Evolutionary conservation across 2,329 filamentous ascomycete species (phyloP).

Genomic region (Aureobasidium leucospermi): DNA sequence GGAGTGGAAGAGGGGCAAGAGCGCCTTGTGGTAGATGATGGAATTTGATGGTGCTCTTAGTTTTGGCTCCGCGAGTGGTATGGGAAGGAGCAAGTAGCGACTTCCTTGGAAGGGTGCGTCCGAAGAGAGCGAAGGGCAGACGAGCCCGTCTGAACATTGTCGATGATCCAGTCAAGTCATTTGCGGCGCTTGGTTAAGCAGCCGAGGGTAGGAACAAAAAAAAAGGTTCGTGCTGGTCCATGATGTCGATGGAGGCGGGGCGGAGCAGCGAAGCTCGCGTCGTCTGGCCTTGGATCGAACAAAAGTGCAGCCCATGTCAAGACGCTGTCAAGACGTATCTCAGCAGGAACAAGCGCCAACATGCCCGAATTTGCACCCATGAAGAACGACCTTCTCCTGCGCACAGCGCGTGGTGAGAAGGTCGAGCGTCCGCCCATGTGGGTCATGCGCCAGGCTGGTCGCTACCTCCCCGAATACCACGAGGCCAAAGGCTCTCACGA

Average conservation of each 20-base stretch:
- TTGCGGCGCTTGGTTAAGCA: neutral
- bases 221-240: neutral
- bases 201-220: neutral
- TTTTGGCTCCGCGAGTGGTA: conserved; percentile 33
- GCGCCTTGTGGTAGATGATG: conserved; percentile 50
- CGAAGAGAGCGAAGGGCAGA: neutral
- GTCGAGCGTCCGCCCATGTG: conserved; percentile 93
- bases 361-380: conserved; percentile 63
- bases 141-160: neutral
- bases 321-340: neutral
- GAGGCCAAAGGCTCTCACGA: conserved; percentile 83
- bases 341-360: neutral
- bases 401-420: conserved; percentile 86
- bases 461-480: conserved; percentile 97
- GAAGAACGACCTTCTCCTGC: conserved; percentile 85
- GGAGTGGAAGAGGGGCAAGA: conserved; percentile 37
- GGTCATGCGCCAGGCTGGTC: conserved; percentile 98
- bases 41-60: conserved; percentile 29
- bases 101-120: neutral
- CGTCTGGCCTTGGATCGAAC: neutral
- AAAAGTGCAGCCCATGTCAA: too few relatives aligned
- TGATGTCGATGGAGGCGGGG: neutral
- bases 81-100: neutral
- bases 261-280: neutral
- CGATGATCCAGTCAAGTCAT: neutral